These are phyloP conservation scores for Yamadazyma friedrichii DNA, from an alignment of 1,139 yeast genomes.

Conservation along the genomic window DNA sequence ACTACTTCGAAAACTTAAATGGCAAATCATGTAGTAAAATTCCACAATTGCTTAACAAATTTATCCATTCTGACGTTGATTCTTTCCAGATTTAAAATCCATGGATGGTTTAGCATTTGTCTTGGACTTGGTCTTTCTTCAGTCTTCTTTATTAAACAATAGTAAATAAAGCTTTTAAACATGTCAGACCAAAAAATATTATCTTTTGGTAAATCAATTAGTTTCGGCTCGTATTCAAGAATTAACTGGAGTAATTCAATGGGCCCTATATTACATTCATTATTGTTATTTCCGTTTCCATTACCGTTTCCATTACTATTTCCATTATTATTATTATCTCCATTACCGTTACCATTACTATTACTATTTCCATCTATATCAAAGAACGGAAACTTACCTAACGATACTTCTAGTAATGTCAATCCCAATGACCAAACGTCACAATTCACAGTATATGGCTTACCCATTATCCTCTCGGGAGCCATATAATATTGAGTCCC, in stretches of 20 bases:
- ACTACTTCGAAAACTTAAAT: too few species aligned
- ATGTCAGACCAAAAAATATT: conserved; percentile 80
- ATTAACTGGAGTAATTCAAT: conserved; percentile 83
- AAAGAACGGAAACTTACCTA: conserved; percentile 73
- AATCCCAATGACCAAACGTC: conserved; percentile 97
- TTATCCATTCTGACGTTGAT: conserved; percentile 81
- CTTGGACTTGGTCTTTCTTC: conserved; percentile 85
- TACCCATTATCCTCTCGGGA: conserved; percentile 94
- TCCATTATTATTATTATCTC: conserved; percentile 22
- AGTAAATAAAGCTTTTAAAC: conserved; percentile 77
- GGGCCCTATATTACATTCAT: conserved; percentile 53
- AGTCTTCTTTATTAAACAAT: conserved; percentile 80
- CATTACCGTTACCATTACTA: conserved; percentile 16
- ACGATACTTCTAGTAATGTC: conserved; percentile 88
- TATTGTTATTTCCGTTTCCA: conserved; percentile 11
- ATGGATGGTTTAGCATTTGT: conserved; percentile 89
- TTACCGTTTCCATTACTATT: conserved; percentile 17
- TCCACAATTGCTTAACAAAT: conserved; percentile 83
- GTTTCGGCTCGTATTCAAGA: conserved; percentile 73
- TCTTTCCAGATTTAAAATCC: conserved; percentile 75
- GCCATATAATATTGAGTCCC: conserved; percentile 99
- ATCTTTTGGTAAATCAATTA: conserved; percentile 73
- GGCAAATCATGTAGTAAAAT: too few species aligned
- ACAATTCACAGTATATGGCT: conserved; percentile 89
- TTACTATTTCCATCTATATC: conserved; percentile 24